Conservation (phyloP, 768 basidiomycete genomes). For the Trametopsis cervina region DNA sequence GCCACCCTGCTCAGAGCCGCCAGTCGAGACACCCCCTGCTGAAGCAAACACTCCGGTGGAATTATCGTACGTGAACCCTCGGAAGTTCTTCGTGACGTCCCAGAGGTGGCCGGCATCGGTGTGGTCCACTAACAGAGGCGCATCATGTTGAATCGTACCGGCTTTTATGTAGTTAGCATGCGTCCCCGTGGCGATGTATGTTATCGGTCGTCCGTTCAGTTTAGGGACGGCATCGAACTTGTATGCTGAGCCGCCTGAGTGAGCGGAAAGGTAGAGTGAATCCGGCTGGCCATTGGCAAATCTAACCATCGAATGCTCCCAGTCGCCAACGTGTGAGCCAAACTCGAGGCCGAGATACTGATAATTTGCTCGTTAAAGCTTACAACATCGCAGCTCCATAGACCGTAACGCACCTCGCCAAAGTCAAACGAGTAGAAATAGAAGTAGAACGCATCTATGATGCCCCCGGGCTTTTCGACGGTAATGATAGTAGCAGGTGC, state of each 20-base stretch:
- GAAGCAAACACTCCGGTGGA: constrained; percentile 14
- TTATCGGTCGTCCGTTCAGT: constrained; percentile 18
- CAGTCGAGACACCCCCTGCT: constrained; percentile 14
- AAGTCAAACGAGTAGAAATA: constrained; percentile 27
- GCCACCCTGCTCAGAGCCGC: constrained; percentile 9
- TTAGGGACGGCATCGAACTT: constrained; percentile 18
- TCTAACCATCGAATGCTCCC: constrained; percentile 30
- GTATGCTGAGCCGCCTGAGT: constrained; percentile 23
- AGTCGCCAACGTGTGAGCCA: constrained; percentile 28
- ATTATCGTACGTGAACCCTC: constrained; percentile 22
- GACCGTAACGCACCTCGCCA: constrained; percentile 12
- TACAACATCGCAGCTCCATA: not conserved
- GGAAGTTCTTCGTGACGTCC: constrained; percentile 24
- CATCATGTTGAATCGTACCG: constrained; percentile 19
- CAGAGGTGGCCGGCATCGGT: constrained; percentile 22
- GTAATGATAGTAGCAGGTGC: constrained; percentile 25
- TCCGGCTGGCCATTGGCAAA: constrained; percentile 24
- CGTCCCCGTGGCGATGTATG: constrained; percentile 22
- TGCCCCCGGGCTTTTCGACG: constrained; percentile 22
- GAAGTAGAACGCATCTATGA: constrained; percentile 28
- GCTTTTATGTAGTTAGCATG: constrained; percentile 25
- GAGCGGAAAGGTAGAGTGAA: constrained; percentile 25
- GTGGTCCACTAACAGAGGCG: constrained; percentile 19
- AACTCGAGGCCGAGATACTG: constrained; percentile 20
- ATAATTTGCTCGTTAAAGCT: not conserved